These are phyloP conservation scores for Colletotrichum eremochloae DNA, from an alignment of 2,329 filamentous ascomycete species.

Conservation along the genomic window DNA sequence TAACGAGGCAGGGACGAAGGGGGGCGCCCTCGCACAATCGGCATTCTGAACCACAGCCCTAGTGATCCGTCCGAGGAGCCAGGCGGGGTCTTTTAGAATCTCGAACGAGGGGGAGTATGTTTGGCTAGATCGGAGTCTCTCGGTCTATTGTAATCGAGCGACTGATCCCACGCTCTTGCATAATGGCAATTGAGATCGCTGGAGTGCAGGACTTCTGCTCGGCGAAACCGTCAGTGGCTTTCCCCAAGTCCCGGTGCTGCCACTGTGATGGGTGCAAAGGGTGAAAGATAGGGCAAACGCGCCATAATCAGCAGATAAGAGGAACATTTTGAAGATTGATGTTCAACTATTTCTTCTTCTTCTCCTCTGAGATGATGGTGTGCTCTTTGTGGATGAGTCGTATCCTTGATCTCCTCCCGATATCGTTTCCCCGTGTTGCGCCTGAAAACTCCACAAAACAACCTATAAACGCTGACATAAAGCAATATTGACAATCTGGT, in stretches of 20 bases:
- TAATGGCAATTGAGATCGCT: background rate
- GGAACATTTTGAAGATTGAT: background rate
- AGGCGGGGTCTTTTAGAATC: background rate
- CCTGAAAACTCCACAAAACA: constrained; percentile 3
- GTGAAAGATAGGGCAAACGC: background rate
- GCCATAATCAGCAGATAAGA: background rate
- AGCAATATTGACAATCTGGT: background rate
- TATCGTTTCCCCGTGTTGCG: background rate
- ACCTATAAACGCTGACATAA: background rate
- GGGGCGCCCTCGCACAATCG: background rate
- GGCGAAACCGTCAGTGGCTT: background rate
- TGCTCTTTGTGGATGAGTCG: background rate
- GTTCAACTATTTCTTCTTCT: background rate
- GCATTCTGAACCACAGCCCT: background rate
- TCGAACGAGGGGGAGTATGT: background rate
- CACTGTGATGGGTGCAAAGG: background rate
- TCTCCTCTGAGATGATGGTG: background rate
- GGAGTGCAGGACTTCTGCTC: background rate
- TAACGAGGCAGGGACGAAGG: background rate
- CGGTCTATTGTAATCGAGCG: background rate
- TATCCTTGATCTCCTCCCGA: background rate
- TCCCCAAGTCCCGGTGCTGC: background rate
- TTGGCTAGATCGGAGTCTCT: background rate
- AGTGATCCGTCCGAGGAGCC: background rate
- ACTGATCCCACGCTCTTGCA: background rate